phyloP scores from a whole-genome alignment of 1,284 basidiomycete species.

The Irpex sp. region DNA sequence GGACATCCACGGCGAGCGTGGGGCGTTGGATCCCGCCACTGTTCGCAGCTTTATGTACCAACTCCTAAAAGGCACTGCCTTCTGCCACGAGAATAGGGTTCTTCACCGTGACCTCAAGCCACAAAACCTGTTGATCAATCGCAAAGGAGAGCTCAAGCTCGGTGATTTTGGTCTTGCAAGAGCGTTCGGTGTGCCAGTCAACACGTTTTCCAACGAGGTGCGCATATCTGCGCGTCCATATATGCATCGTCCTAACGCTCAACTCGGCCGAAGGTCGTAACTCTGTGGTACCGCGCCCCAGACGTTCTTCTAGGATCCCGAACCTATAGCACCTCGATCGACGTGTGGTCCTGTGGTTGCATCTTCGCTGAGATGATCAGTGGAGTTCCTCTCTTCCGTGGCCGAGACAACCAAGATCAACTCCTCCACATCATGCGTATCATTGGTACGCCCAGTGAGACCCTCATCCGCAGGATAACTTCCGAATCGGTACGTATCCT shows the following conservation, averaged over 20 bases:
- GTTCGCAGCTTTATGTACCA: conserved; percentile 98
- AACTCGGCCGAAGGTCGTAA: conserved; percentile 73
- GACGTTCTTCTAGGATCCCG: conserved; percentile 96
- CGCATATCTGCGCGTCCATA: conserved; percentile 18
- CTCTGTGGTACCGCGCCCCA: conserved; percentile 98
- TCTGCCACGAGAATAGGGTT: conserved; percentile 98
- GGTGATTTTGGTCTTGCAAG: conserved; percentile 94
- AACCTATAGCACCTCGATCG: conserved; percentile 98
- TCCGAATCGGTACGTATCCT: conserved; percentile 79
- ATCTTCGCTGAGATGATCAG: conserved; percentile 99
- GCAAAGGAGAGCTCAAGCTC: conserved; percentile 96
- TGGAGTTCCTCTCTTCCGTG: conserved; percentile 95
- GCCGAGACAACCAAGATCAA: conserved; percentile 97
- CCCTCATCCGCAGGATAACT: conserved; percentile 85
- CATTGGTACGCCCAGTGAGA: conserved; percentile 92
- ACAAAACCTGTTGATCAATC: conserved; percentile 96
- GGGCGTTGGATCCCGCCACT: conserved; percentile 90
- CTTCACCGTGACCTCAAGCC: conserved; percentile 97
- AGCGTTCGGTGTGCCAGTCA: conserved; percentile 94
- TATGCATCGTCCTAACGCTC: background rate
- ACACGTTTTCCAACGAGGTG: conserved; percentile 95
- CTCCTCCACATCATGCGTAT: conserved; percentile 97
- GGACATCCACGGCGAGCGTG: conserved; percentile 96
- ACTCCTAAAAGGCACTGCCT: conserved; percentile 95
- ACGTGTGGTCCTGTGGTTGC: conserved; percentile 99